Evolutionary conservation across 257 asterid species (phyloP).

Genomic region (Jaltomata sinuosa): DNA sequence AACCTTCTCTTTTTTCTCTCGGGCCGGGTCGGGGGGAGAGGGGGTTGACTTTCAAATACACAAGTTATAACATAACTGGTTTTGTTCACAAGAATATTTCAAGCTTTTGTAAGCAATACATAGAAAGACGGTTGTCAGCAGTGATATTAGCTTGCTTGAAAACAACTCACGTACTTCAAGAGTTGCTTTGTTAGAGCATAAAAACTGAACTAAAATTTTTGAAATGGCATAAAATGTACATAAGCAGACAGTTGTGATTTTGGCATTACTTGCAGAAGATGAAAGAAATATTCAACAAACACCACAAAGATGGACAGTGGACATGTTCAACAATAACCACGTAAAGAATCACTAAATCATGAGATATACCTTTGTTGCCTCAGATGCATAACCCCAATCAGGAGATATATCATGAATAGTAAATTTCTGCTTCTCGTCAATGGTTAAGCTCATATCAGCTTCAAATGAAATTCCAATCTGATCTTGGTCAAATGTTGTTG

Average conservation of each 20-base stretch:
- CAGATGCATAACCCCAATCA: slow-evolving; percentile 81
- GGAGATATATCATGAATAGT: slow-evolving; percentile 80
- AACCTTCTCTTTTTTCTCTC: background rate
- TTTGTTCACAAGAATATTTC: background rate
- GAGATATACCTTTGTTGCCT: slow-evolving; percentile 63
- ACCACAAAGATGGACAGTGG: background rate
- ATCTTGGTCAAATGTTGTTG: slow-evolving; percentile 46
- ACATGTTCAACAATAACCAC: background rate
- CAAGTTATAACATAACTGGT: background rate
- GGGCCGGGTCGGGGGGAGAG: background rate
- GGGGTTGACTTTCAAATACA: background rate
- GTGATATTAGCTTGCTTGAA: background rate
- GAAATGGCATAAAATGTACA: background rate
- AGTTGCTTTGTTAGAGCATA: background rate
- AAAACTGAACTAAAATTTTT: background rate
- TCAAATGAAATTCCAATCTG: slow-evolving; percentile 39
- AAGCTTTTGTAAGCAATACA: background rate
- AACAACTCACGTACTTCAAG: background rate
- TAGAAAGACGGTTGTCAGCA: background rate
- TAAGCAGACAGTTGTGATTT: background rate
- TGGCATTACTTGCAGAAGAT: background rate
- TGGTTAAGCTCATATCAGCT: slow-evolving; percentile 35
- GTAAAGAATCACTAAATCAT: background rate
- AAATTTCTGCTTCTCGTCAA: slow-evolving; percentile 66
- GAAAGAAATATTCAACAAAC: background rate